Base-by-base conservation (phyloP, 2,329 filamentous ascomycete genomes). In the Botrytis cinerea region DNA sequence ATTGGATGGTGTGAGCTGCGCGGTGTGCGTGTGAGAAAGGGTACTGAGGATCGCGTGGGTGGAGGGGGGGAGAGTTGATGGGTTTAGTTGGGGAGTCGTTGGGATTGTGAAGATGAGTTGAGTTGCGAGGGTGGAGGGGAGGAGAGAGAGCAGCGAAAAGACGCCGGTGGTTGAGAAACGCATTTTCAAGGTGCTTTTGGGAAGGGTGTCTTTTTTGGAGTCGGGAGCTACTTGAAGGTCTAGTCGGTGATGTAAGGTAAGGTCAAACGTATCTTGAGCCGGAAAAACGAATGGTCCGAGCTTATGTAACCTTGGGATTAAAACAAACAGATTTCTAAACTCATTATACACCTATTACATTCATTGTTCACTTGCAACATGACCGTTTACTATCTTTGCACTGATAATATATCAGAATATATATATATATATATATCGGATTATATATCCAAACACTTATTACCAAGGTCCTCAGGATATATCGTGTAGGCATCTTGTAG, bases 41-140 rank as follows among this genome's bases (percentile, higher is more conserved):
- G 88, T 90, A 54, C 90, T 91, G 80, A 91, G 90, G 69, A 91
- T 91, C 74, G 87, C 88, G 79, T 91, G 85, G 35, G 90, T 91
- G 71, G 91, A 88, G 67, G 85, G 81, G 71, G 85, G 84, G 72
- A 88, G 84, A 25, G 81, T 81, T 35, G 85, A 82, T 63, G 85
- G 79, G 61, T 78, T 78, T 74, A 81, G 73, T 62, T 77, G 59
- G 73, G 75, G 75, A 51, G 75, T 78, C 10, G 77, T 76, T 45
- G 76, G 74, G 73, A 80, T 75, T n/a, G 74, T 59, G 71, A 79
- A 74, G 51, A 77, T 77, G 46, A 81, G 72, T 59, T 78, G 79
- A 78, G 77, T 76, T 79, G 81, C 76, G 63, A 80, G 77, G 63
- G 81, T 77, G 46, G 83, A 77, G 76, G 84, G 79, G 70, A 84